Conservation (phyloP, 83 land plant genomes). For the Larix sibirica region DNA sequence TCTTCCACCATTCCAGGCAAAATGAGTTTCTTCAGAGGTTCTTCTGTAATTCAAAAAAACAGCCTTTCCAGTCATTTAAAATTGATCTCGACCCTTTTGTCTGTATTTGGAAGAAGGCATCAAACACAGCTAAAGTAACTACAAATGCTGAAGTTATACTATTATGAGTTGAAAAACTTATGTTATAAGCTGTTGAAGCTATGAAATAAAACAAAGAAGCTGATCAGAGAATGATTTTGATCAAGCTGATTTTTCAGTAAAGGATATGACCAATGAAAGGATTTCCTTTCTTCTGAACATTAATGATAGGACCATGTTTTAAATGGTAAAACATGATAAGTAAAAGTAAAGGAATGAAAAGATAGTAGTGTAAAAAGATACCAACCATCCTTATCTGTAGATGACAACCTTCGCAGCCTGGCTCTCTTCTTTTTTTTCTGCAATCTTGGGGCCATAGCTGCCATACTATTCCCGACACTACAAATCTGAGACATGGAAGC, state of each 20-base stretch:
- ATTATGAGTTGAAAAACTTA: no score
- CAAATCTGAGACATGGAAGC: not conserved
- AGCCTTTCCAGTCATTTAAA: not conserved
- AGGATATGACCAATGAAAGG: no score
- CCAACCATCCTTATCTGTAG: conserved; percentile 12
- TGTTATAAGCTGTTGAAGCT: not conserved
- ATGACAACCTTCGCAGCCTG: conserved; percentile 1
- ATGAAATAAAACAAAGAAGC: not conserved
- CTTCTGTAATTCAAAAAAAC: conserved; percentile 8
- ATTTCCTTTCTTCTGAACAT: not conserved
- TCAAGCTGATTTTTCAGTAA: no score
- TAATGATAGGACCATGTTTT: not conserved
- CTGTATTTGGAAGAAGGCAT: not conserved
- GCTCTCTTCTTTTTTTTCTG: conserved; percentile 14
- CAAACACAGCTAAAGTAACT: not conserved
- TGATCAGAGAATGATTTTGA: not conserved
- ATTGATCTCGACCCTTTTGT: not conserved
- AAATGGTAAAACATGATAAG: not conserved
- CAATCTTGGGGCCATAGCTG: not conserved
- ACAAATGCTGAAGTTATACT: not conserved
- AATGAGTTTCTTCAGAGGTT: conserved; percentile 18
- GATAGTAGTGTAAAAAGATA: not conserved
- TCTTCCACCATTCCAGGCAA: conserved; percentile 30
- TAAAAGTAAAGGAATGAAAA: not conserved
- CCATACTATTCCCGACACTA: not conserved